Evolutionary conservation across 2,329 filamentous ascomycete genomes (phyloP), one percentile per base, ranked within the genome.

Genomic region (Aaosphaeria arxii): DNA sequence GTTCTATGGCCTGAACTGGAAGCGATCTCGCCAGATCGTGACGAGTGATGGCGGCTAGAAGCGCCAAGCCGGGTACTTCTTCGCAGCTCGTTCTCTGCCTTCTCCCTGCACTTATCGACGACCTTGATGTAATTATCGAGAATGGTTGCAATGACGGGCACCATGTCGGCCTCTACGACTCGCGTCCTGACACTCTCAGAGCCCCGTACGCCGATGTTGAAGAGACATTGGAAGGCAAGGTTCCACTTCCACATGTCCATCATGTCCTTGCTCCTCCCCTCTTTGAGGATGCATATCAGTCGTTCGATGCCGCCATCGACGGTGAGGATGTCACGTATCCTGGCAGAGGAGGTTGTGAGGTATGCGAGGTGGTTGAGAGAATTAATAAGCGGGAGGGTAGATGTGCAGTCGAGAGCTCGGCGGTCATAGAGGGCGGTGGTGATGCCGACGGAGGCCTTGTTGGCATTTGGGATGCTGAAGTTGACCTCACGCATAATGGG

Each of bases 201-300:
- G 51, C 94, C 94, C 59, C 94, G 84, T 51, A 99, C 92, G 48
- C 94, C 94, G 66, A 99, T 97, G 72, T 99, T 99, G 69, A 99
- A 94, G 56, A 97, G 91, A 71, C 94, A 99, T 73, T 97, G 94
- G 71, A 99, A 99, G 45, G 94, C 94, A 54, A 99, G 81, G 67
- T 96, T 99, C 94, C 94, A 99, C 74, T 97, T 97, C 94, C 94
- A 99, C 89, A 96, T 96, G 71, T 96, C 92, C 92, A 97, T 96
- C 85, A 96, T 87, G 70, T 99, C 92, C 73, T 91, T 95, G 75
- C 89, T 96, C 67, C 94, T 83, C 54, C 94, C 94, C 73, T 96
- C 90, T 74, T 99, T 99, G 71, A 99, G 83, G 66, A 99, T 96
- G 81, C 91, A 96, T 69, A 99, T 89, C 59, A 99, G 78, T 56